Base-by-base conservation (phyloP, 306 rosid species). In the Amphicarpaea edgeworthii region DNA sequence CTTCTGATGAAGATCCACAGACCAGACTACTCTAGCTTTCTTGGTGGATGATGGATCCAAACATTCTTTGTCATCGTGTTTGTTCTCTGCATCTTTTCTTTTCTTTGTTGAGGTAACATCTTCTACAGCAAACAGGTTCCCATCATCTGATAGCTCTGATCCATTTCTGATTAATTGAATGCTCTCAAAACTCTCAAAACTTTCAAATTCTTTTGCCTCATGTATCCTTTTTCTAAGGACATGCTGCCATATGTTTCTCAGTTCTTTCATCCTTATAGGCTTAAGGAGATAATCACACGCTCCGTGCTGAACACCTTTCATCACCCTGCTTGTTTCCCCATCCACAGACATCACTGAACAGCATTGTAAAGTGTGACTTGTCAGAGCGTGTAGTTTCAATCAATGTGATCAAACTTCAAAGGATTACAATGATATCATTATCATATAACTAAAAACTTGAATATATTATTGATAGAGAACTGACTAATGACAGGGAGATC, bases 231-330 rank as follows among this genome's bases (percentile, higher is more conserved):
- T 96, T 71, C 99, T 76, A 21, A 90, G 82, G 10, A 96, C 99
- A 80, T 96, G 99, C 59, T 92, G 99, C 99, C 99, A 96, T 76
- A 96, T 96, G 23, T 92, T 96, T 53, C 89, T 78, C 20, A 96
- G 97, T 72, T 96, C 99, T 77, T 96, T 96, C 99, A 96, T 96
- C 72, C 99, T 85, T 84, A 96, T 96, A 0, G 99, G 99, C 79
- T 96, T 96, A 17, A 96, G 98, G 28, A 96, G 96, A 86, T 96
- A 96, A 79, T 96, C 99, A 38, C 99, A 96, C 4, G 99, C 99
- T 24, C 99, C 99, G 2, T 96, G 99, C 54, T 96, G 99, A 17
- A 96, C 99, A 1, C 99, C 99, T 86, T 90, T 96, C 99, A 96
- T 96, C 28, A 96, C 99, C 73, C 96, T 75, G 69, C 99, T 88